A percentile compares a stretch with the other conserved stretches of the same genome.
Evolutionary conservation across 768 basidiomycete genomes (phyloP).

Genomic region (Mycena maculata): DNA sequence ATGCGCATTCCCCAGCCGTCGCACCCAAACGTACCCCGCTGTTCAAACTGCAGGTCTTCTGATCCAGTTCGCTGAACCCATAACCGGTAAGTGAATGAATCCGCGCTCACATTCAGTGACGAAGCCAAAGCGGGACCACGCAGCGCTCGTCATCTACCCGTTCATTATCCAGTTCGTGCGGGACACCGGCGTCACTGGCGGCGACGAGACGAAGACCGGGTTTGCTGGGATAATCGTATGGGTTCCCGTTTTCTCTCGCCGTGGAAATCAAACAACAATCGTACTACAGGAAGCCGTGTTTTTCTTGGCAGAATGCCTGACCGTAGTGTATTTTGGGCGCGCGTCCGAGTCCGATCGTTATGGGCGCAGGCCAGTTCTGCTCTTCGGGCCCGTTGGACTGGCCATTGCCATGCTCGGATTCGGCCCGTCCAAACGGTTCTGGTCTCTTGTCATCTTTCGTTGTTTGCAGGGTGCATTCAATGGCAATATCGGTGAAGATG

Average conservation of each 20-base stretch:
- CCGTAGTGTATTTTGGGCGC: conserved; percentile 41
- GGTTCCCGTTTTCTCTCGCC: background rate
- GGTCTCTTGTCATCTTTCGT: conserved; percentile 43
- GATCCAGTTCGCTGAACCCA: no score
- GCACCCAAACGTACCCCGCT: no score
- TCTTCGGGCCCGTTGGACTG: conserved; percentile 48
- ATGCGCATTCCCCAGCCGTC: no score
- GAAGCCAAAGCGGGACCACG: no score
- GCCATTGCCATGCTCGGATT: conserved; percentile 46
- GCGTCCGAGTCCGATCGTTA: conserved; percentile 45
- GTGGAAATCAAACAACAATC: background rate
- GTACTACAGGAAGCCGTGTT: conserved; percentile 42
- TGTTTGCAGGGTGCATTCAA: conserved; percentile 50
- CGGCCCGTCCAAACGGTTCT: conserved; percentile 47
- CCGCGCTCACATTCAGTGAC: no score
- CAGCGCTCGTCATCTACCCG: conserved; percentile 52
- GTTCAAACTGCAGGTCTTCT: no score
- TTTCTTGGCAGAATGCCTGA: conserved; percentile 40
- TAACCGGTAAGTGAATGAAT: no score
- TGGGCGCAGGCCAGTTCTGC: conserved; percentile 31
- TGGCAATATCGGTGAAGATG: conserved; percentile 50
- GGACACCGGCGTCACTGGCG: conserved; percentile 49
- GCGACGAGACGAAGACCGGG: conserved; percentile 52
- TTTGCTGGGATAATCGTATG: conserved; percentile 54
- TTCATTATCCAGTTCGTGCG: conserved; percentile 53